Evolutionary conservation across 768 basidiomycete genomes (phyloP), one percentile per base, ranked within the genome.

Genomic region (Scleroderma bovista): DNA sequence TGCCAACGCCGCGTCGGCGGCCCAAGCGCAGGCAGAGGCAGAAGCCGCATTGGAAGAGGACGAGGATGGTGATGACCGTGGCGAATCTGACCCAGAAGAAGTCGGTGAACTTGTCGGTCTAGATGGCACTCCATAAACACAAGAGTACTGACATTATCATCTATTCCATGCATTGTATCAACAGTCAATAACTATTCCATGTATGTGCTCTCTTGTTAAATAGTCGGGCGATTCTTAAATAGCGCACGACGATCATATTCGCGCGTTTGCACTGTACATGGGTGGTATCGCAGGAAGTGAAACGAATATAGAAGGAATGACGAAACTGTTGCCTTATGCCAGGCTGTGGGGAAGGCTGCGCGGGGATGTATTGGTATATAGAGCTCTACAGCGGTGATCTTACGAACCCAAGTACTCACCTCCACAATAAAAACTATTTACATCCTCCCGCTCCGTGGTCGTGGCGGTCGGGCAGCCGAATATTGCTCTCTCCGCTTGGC

Each of bases 11-110:
- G 83, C 87, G 10, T 78, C 78, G 32, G 84, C 83, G 29, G 86
- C 86, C 1, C 85, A 86, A 56, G 82, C 84, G 17, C 85, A 86
- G 57, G 86, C 86, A 0, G 86, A 88, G 55, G 87, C 86, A 0
- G 85, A 88, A 55, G 85, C 86, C 3, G 84, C 83, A 1, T 60
- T 84, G 47, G 86, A 86, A 58, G 80, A 84, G 52, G 81, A 79
- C 33, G 81, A 83, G 10, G 75, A 72, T 1, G 70, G 75, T 24
- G 72, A 75, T 7, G 71, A 72, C 8, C 74, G 70, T 8, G 71
- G 70, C n/a, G 70, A 73, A 34, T 47, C 50, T 3, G 60, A 55
- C 23, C 16, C 47, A 17, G 51, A 64, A 13, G 60, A 60, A 29
- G 48, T 31, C 15, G 49, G 57, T n/a, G 51, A 43, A n/a, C 37